phyloP scores from a whole-genome alignment of 352 stramenopile genomes.

The Globisporangium heterothallicum region DNA sequence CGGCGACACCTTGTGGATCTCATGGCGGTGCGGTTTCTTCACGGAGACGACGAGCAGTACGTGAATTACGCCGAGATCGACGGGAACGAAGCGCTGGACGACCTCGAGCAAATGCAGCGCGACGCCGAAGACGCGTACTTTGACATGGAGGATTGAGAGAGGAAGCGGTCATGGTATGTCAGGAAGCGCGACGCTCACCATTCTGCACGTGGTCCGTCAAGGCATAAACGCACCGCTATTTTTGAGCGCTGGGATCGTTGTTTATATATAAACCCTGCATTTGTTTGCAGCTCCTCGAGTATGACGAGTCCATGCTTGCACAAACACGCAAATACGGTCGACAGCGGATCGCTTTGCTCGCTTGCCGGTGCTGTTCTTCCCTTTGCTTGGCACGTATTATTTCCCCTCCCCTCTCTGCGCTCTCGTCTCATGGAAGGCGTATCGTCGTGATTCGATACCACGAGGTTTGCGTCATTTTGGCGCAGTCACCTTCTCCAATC shows the following conservation, averaged over 20 bases:
- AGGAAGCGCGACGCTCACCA: too few relatives aligned
- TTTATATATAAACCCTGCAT: too few relatives aligned
- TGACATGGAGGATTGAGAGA: constrained; percentile 17
- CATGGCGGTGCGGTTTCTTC: constrained; percentile 68
- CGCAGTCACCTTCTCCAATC: background rate
- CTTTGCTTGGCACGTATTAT: too few relatives aligned
- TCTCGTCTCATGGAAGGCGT: background rate
- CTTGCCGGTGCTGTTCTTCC: too few relatives aligned
- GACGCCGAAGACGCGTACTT: constrained; percentile 83
- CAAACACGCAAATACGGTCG: too few relatives aligned
- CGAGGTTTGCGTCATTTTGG: background rate
- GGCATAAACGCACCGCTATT: too few relatives aligned
- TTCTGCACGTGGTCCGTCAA: too few relatives aligned
- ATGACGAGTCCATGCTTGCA: too few relatives aligned
- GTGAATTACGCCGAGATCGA: constrained; percentile 70
- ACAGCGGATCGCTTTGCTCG: too few relatives aligned
- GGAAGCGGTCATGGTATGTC: background rate
- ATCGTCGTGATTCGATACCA: background rate
- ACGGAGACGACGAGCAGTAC: constrained; percentile 52
- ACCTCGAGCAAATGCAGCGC: constrained; percentile 59
- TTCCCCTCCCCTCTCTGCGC: background rate
- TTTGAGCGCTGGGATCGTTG: too few relatives aligned
- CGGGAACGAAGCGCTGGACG: constrained; percentile 48
- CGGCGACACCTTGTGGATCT: constrained; percentile 63
- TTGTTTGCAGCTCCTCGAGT: too few relatives aligned